Percentiles rank a stretch among this genome's conserved stretches.
Conservation (phyloP, 495 filamentous ascomycete species). For the Choiromyces venosus region DNA sequence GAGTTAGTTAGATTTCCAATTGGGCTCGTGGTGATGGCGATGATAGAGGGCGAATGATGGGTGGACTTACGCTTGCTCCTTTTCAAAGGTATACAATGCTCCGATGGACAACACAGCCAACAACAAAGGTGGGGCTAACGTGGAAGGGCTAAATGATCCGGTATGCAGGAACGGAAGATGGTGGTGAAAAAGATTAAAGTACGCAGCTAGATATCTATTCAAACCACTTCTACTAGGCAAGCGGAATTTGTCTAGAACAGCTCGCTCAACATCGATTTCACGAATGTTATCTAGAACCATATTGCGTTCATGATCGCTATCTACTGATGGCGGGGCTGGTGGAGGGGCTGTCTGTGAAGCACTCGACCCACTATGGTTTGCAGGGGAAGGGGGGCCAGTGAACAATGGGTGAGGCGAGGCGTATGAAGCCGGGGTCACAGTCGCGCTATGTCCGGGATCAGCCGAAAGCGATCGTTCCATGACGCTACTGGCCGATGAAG, state of each 20-base stretch:
- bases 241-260: constrained; percentile 84
- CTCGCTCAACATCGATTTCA: constrained; percentile 66
- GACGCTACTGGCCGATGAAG: constrained; percentile 55
- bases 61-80: constrained; percentile 67
- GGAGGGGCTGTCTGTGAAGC: constrained; percentile 56
- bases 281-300: constrained; percentile 80
- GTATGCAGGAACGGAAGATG: constrained; percentile 95
- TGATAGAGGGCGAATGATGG: background rate
- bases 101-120: constrained; percentile 93
- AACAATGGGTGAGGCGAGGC: constrained; percentile 53
- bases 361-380: constrained; percentile 49
- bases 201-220: constrained; percentile 87
- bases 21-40: constrained; percentile 17
- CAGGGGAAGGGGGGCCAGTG: constrained; percentile 64
- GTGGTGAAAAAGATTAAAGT: constrained; percentile 95
- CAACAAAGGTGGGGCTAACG: constrained; percentile 71
- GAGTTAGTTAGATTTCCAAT: constrained; percentile 33
- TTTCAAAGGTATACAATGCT: constrained; percentile 92
- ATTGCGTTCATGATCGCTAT: constrained; percentile 72
- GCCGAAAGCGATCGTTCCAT: constrained; percentile 60
- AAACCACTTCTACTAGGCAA: constrained; percentile 69
- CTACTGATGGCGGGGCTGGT: constrained; percentile 61
- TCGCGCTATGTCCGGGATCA: constrained; percentile 70
- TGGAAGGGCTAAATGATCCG: constrained; percentile 76
- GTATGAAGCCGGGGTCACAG: constrained; percentile 45